Evolutionary conservation across 495 filamentous ascomycete genomes (phyloP).

Genomic region (Aspergillus cavernicola): DNA sequence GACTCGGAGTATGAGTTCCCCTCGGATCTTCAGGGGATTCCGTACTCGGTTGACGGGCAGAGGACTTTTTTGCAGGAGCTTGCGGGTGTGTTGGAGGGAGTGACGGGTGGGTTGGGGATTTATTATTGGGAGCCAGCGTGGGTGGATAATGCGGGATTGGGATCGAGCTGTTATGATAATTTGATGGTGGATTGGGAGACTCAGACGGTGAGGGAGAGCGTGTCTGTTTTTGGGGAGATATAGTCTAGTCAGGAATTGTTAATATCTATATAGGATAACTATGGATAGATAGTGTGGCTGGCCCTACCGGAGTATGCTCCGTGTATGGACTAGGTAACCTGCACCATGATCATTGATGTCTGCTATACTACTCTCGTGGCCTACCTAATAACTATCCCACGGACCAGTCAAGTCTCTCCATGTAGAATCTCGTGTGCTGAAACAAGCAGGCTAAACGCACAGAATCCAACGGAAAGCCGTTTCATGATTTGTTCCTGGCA

Average conservation of each 20-base stretch:
- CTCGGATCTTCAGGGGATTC: constrained; percentile 51
- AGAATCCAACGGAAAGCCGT: neutral
- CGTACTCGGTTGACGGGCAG: constrained; percentile 60
- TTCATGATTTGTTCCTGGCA: neutral
- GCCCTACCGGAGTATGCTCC: neutral
- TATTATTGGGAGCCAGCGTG: constrained; percentile 75
- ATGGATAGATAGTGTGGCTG: too few species aligned
- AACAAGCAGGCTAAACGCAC: neutral
- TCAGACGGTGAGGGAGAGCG: constrained; percentile 29
- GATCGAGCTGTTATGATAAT: constrained; percentile 50
- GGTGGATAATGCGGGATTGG: constrained; percentile 59
- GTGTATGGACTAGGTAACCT: neutral
- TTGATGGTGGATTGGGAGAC: constrained; percentile 37
- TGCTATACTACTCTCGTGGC: neutral
- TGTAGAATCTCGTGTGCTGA: neutral
- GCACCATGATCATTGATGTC: neutral
- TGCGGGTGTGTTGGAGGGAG: constrained; percentile 47
- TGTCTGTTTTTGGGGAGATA: constrained; percentile 29
- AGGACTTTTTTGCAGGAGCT: constrained; percentile 51
- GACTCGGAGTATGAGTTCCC: constrained; percentile 54
- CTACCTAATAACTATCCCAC: too few species aligned
- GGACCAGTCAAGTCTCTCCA: neutral
- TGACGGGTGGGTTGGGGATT: constrained; percentile 44
- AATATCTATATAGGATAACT: neutral
- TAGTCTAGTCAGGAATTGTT: constrained; percentile 3